Evolutionary conservation across 2,329 filamentous ascomycete species (phyloP).

Genomic region (Phaeophleospora eucalypticola): DNA sequence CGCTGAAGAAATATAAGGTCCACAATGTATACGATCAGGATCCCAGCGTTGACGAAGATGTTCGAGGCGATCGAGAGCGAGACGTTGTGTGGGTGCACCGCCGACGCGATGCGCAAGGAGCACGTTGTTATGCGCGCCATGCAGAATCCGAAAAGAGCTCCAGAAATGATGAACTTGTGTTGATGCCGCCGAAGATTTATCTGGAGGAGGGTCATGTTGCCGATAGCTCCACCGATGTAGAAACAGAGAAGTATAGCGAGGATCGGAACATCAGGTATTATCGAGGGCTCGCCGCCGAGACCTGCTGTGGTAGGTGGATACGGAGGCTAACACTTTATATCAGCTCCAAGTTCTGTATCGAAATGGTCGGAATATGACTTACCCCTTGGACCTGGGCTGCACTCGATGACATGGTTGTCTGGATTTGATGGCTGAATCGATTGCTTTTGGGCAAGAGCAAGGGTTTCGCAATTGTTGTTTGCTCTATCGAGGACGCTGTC

Average conservation of each 20-base stretch:
- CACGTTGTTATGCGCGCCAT: constrained; percentile 41
- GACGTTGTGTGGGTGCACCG: constrained; percentile 27
- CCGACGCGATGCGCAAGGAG: constrained; percentile 33
- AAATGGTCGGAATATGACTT: background rate
- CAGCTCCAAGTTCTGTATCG: background rate
- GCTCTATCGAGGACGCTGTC: background rate
- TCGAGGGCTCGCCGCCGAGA: constrained; percentile 37
- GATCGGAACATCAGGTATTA: constrained; percentile 39
- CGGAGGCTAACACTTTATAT: constrained; percentile 21
- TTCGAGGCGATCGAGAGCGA: constrained; percentile 28
- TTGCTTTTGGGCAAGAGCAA: background rate
- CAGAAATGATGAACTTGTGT: constrained; percentile 41
- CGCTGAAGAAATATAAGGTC: constrained; percentile 29
- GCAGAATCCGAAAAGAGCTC: constrained; percentile 42
- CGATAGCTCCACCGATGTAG: constrained; percentile 38
- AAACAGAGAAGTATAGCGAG: constrained; percentile 40
- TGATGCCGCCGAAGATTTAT: constrained; percentile 33
- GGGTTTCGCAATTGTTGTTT: background rate
- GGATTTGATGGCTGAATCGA: background rate
- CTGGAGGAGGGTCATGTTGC: constrained; percentile 42
- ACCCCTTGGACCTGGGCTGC: constrained; percentile 9
- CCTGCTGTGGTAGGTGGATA: constrained; percentile 27
- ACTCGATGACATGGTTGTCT: background rate
- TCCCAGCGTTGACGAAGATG: constrained; percentile 31
- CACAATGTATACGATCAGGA: constrained; percentile 31